phyloP scores from a whole-genome alignment of 805 yeast genomes.

The Wickerhamia fluorescens region DNA sequence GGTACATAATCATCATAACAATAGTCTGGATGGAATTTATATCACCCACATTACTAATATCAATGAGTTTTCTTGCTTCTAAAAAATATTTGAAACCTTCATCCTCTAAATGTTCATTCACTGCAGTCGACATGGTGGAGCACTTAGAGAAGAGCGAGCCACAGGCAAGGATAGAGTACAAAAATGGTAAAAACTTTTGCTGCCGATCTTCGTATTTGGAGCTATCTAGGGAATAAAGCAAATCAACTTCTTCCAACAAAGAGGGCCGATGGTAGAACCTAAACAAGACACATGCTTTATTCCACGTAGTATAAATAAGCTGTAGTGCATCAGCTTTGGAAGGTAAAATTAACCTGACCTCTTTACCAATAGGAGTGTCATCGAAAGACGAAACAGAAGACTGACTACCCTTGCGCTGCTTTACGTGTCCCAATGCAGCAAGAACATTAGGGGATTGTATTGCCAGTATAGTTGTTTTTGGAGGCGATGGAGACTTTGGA shows the following conservation, averaged over 20 bases:
- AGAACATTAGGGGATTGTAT: neutral
- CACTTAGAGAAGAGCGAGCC: conserved; percentile 69
- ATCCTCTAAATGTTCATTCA: conserved; percentile 46
- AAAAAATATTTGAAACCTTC: conserved; percentile 77
- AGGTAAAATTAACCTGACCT: conserved; percentile 64
- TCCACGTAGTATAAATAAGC: conserved; percentile 73
- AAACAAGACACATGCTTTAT: conserved; percentile 77
- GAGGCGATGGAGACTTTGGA: conserved; percentile 1
- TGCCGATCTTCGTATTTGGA: conserved; percentile 64
- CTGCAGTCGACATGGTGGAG: conserved; percentile 14
- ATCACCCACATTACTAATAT: conserved; percentile 79
- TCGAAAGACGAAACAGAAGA: conserved; percentile 15
- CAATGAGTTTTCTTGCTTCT: conserved; percentile 73
- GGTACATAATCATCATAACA: conserved; percentile 76
- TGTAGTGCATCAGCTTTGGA: conserved; percentile 65
- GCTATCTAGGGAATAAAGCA: conserved; percentile 72
- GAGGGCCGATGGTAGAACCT: conserved; percentile 84
- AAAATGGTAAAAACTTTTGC: conserved; percentile 67
- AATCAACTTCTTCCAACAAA: conserved; percentile 64
- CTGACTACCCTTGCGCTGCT: conserved; percentile 6
- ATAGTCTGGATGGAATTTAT: conserved; percentile 77
- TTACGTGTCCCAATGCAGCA: neutral
- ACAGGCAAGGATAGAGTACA: conserved; percentile 82
- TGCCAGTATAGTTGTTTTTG: neutral
- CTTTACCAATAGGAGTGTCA: conserved; percentile 22